Evolutionary conservation across 371 early-diverging fungal genomes (phyloP).

Genomic region (Mucor ambiguus): DNA sequence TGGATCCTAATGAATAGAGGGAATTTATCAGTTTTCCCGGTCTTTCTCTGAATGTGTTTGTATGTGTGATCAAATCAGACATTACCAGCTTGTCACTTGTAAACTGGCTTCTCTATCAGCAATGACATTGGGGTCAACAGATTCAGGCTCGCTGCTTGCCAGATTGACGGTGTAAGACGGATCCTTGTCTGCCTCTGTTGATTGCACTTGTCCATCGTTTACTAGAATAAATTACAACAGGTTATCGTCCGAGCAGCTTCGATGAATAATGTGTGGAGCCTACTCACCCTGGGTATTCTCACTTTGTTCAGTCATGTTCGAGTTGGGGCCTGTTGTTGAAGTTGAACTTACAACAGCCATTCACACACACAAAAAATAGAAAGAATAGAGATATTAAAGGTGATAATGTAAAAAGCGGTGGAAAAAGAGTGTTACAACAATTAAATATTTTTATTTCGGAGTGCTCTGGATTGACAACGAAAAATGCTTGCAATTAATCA

Average conservation of each 20-base stretch:
- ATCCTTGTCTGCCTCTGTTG: background rate
- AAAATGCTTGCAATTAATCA: constrained; percentile 14
- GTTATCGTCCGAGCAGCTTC: too few species aligned
- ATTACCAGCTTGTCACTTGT: constrained; percentile 31
- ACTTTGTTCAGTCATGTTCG: background rate
- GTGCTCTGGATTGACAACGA: constrained; percentile 14
- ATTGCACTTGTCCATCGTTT: background rate
- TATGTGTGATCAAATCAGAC: background rate
- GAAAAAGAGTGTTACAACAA: background rate
- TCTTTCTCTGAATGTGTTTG: background rate
- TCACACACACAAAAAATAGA: background rate
- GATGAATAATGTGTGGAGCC: background rate
- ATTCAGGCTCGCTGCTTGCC: constrained; percentile 1
- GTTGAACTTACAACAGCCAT: background rate
- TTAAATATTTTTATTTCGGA: constrained; percentile 12
- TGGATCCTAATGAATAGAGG: constrained; percentile 38
- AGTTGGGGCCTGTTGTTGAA: background rate
- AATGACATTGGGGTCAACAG: constrained; percentile 19
- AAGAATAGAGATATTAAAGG: background rate
- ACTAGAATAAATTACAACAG: background rate
- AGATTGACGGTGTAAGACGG: background rate
- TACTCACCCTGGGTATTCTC: background rate
- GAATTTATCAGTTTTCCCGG: constrained; percentile 3
- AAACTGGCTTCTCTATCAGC: constrained; percentile 33
- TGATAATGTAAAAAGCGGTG: background rate